Evolutionary conservation across 2,329 filamentous ascomycete genomes (phyloP).

Genomic region (Penicillium hesseltinei): DNA sequence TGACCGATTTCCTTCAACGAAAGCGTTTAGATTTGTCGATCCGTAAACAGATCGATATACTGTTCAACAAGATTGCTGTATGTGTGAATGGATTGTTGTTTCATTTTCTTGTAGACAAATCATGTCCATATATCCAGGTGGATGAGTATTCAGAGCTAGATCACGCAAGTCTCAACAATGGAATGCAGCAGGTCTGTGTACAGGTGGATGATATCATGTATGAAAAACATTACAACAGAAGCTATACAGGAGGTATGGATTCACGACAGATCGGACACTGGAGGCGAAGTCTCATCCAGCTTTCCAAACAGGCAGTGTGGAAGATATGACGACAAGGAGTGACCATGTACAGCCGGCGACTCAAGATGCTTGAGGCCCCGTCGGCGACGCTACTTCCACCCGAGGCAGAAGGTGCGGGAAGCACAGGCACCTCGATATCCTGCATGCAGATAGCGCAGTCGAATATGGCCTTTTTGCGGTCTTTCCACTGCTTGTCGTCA

Average conservation of each 20-base stretch:
- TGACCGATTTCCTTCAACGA: slow-evolving; percentile 26
- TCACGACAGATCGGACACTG: slow-evolving; percentile 96
- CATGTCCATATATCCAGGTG: background rate
- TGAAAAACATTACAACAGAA: background rate
- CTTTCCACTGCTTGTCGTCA: slow-evolving; percentile 44
- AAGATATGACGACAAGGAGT: slow-evolving; percentile 97
- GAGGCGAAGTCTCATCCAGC: slow-evolving; percentile 90
- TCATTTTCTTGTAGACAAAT: background rate
- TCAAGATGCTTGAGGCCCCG: slow-evolving; percentile 64
- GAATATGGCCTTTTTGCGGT: slow-evolving; percentile 62
- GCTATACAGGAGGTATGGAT: slow-evolving; percentile 75
- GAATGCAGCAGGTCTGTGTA: slow-evolving; percentile 1
- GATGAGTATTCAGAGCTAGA: background rate
- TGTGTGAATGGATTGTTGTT: background rate
- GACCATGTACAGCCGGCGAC: slow-evolving; percentile 87
- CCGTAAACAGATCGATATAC: slow-evolving; percentile 16
- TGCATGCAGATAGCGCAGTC: slow-evolving; percentile 97
- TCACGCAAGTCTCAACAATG: background rate
- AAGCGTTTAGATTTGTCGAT: slow-evolving; percentile 20
- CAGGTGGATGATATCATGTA: slow-evolving; percentile 1
- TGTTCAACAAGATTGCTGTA: slow-evolving; percentile 22
- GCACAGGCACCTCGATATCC: slow-evolving; percentile 80
- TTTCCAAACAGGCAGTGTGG: slow-evolving; percentile 85
- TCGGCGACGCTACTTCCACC: slow-evolving; percentile 43
- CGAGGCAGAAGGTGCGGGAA: slow-evolving; percentile 55